A percentile compares a stretch with the other conserved stretches of the same genome.
phyloP scores from a whole-genome alignment of 139 green algal genomes.

The Nannochloris sp. region DNA sequence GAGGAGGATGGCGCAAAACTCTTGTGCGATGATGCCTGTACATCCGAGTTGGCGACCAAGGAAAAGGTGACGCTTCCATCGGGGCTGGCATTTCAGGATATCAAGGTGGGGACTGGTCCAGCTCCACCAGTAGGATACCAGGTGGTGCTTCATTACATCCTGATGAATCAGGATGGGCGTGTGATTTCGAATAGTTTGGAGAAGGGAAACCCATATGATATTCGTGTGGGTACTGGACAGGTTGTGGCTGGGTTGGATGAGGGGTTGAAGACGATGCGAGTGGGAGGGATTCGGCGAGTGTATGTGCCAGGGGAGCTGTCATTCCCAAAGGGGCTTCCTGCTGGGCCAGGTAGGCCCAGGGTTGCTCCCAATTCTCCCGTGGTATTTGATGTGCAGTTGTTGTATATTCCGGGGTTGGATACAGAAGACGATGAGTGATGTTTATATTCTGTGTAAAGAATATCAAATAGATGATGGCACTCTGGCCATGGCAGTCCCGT shows the following conservation, averaged over 20 bases:
- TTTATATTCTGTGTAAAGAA: too few species aligned
- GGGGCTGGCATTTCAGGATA: slow-evolving; percentile 85
- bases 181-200: slow-evolving; percentile 82
- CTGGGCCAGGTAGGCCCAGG: slow-evolving; percentile 46
- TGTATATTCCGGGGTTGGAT: slow-evolving; percentile 75
- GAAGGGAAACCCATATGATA: slow-evolving; percentile 77
- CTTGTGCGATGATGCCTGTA: slow-evolving; percentile 65
- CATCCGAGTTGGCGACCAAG: slow-evolving; percentile 28
- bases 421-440: slow-evolving; percentile 12
- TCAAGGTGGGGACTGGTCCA: slow-evolving; percentile 62
- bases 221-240: slow-evolving; percentile 62
- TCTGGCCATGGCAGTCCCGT: not conserved
- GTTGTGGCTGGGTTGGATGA: slow-evolving; percentile 82
- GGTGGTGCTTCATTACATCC: slow-evolving; percentile 85
- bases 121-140: slow-evolving; percentile 49
- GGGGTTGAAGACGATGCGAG: slow-evolving; percentile 76
- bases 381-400: slow-evolving; percentile 89
- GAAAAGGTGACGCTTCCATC: slow-evolving; percentile 49
- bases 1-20: slow-evolving; percentile 10
- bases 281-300: slow-evolving; percentile 72
- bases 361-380: slow-evolving; percentile 50
- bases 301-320: slow-evolving; percentile 89
- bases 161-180: slow-evolving; percentile 65
- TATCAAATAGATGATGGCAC: not conserved
- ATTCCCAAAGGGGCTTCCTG: slow-evolving; percentile 83